Evolutionary conservation across 495 filamentous ascomycete genomes (phyloP).

Genomic region (Xylaria nigripes): DNA sequence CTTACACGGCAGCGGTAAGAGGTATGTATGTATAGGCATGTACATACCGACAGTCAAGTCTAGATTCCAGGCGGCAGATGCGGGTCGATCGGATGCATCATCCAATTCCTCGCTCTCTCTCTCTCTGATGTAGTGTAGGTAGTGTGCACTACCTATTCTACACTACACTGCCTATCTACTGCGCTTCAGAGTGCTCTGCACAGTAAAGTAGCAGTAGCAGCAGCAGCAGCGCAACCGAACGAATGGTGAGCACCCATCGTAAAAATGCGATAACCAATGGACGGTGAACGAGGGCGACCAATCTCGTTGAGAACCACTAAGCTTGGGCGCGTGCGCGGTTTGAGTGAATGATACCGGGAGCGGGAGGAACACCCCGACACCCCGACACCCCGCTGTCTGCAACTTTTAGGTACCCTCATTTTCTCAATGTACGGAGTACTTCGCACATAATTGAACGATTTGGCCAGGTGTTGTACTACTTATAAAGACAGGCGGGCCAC

Average conservation of each 20-base stretch:
- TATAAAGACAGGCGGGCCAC: not conserved
- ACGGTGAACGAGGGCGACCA: not conserved
- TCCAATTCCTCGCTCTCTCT: not conserved
- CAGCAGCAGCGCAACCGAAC: conserved; percentile 1
- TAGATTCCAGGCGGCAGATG: conserved; percentile 1
- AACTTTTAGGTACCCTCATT: not conserved
- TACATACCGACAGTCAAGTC: too few species aligned
- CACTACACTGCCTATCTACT: not conserved
- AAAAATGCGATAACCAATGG: conserved; percentile 7
- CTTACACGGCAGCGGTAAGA: too few species aligned
- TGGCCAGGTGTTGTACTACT: conserved; percentile 8
- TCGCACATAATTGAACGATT: too few species aligned
- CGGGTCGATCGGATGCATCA: conserved; percentile 1
- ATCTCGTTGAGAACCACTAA: not conserved
- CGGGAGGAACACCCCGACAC: not conserved
- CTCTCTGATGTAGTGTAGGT: too few species aligned
- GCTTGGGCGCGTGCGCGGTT: conserved; percentile 6
- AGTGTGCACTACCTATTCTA: not conserved
- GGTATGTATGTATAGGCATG: not conserved
- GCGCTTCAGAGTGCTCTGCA: not conserved
- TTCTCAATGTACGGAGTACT: too few species aligned
- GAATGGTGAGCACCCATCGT: conserved; percentile 2
- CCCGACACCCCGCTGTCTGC: not conserved
- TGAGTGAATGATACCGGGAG: not conserved
- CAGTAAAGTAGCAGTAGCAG: not conserved